Conservation (phyloP, 2,329 filamentous ascomycete genomes). For the Aspergillus brasiliensis region DNA sequence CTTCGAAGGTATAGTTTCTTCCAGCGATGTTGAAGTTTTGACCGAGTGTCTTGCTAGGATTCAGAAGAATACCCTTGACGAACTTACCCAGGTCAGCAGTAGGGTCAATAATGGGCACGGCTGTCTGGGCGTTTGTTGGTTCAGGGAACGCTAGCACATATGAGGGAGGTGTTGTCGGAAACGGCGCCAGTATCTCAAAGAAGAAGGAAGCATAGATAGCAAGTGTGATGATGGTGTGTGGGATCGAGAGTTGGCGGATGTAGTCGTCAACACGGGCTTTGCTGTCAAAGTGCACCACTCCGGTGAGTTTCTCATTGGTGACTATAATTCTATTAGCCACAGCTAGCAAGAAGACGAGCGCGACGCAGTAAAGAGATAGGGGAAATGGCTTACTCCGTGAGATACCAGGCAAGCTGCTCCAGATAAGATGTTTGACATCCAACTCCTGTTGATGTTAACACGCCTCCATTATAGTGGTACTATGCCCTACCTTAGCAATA, state of each 20-base stretch:
- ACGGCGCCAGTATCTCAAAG: slow-evolving; percentile 1
- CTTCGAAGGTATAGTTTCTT: slow-evolving; percentile 43
- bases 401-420: slow-evolving; percentile 21
- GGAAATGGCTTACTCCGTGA: slow-evolving; percentile 22
- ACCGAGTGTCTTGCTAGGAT: slow-evolving; percentile 44
- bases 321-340: slow-evolving; percentile 16
- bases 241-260: slow-evolving; percentile 37
- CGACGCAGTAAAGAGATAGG: not conserved
- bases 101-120: slow-evolving; percentile 16
- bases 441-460: not conserved
- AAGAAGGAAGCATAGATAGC: slow-evolving; percentile 11
- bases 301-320: slow-evolving; percentile 28
- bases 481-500: slow-evolving; percentile 25
- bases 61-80: slow-evolving; percentile 32
- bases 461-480: slow-evolving; percentile 10
- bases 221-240: slow-evolving; percentile 19
- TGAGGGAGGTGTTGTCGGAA: not conserved
- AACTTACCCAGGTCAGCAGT: slow-evolving; percentile 20
- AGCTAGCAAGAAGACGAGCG: not conserved
- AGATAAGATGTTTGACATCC: slow-evolving; percentile 9
- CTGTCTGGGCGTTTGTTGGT: not conserved
- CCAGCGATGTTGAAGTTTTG: slow-evolving; percentile 49
- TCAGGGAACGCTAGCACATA: not conserved
- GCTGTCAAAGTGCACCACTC: slow-evolving; percentile 55
- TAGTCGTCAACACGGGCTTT: slow-evolving; percentile 59